These are phyloP conservation scores for Quercus aquifolioides DNA, from an alignment of 306 rosid genomes.

Conservation along the genomic window DNA sequence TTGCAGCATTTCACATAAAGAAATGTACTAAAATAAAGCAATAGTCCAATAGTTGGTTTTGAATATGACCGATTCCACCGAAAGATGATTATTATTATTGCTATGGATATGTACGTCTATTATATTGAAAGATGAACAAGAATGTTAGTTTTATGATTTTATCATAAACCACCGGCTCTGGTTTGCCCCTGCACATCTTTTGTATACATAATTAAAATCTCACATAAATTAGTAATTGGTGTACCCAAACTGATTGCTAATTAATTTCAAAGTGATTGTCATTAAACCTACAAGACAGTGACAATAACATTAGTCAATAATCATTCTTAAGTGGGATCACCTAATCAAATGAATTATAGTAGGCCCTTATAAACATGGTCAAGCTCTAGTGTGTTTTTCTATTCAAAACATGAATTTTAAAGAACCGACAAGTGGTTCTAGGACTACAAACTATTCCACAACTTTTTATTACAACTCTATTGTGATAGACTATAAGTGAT, in stretches of 20 bases:
- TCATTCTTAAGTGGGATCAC: neutral
- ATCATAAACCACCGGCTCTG: neutral
- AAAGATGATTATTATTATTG: no score
- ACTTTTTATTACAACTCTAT: no score
- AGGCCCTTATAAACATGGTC: neutral
- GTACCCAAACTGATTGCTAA: neutral
- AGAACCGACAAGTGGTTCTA: no score
- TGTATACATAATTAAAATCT: neutral
- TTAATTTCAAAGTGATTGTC: neutral
- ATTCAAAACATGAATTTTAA: no score
- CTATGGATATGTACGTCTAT: no score
- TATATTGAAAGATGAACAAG: neutral
- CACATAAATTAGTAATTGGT: neutral
- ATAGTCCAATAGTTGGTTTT: no score
- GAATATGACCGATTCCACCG: neutral
- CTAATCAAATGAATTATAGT: neutral
- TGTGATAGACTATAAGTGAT: fast-evolving
- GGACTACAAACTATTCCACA: no score
- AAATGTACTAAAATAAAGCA: no score
- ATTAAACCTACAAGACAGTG: neutral
- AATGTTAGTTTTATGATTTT: neutral
- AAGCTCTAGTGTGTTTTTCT: no score
- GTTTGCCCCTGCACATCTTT: neutral
- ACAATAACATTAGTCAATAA: no score
- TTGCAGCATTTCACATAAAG: neutral